These are phyloP conservation scores for Clathrospora elynae DNA, from an alignment of 2,329 filamentous ascomycete species.

Conservation along the genomic window DNA sequence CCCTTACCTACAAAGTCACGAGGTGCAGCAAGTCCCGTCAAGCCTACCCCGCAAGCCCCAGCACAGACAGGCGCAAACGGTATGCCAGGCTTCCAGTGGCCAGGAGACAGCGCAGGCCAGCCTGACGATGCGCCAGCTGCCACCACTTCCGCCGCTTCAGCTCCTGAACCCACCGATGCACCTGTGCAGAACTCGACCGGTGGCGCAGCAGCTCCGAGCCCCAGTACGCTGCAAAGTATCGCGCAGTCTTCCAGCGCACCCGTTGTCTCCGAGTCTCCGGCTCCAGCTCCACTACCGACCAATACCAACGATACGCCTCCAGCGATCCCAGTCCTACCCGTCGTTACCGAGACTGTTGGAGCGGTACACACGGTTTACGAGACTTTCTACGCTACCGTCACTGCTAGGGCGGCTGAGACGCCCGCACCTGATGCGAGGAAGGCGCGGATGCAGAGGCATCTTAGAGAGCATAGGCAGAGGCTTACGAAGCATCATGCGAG, in stretches of 20 bases:
- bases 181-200: slow-evolving; percentile 8
- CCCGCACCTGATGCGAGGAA: slow-evolving; percentile 13
- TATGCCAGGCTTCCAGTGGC: slow-evolving; percentile 34
- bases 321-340: slow-evolving; percentile 9
- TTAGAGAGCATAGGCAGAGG: slow-evolving; percentile 25
- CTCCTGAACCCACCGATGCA: slow-evolving; percentile 5
- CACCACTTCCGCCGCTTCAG: slow-evolving; percentile 8
- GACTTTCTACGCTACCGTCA: slow-evolving; percentile 23
- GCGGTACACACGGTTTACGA: slow-evolving; percentile 20
- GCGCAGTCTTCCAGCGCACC: slow-evolving; percentile 11
- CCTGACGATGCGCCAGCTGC: slow-evolving; percentile 7
- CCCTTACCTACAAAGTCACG: slow-evolving; percentile 5
- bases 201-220: slow-evolving; percentile 2
- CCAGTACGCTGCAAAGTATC: slow-evolving; percentile 12
- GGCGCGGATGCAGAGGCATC: slow-evolving; percentile 19
- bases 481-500: slow-evolving; percentile 21
- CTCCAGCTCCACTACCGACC: slow-evolving; percentile 9
- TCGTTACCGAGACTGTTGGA: slow-evolving; percentile 5
- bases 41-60: slow-evolving; percentile 13
- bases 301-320: slow-evolving; percentile 1
- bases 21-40: background rate
- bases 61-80: slow-evolving; percentile 11
- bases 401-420: slow-evolving; percentile 15
- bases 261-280: slow-evolving; percentile 5
- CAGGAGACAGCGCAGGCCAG: slow-evolving; percentile 7